A percentile compares a stretch with the other conserved stretches of the same genome.
phyloP scores from a whole-genome alignment of 2,329 filamentous ascomycete species.

The Thielaviopsis ethacetica region DNA sequence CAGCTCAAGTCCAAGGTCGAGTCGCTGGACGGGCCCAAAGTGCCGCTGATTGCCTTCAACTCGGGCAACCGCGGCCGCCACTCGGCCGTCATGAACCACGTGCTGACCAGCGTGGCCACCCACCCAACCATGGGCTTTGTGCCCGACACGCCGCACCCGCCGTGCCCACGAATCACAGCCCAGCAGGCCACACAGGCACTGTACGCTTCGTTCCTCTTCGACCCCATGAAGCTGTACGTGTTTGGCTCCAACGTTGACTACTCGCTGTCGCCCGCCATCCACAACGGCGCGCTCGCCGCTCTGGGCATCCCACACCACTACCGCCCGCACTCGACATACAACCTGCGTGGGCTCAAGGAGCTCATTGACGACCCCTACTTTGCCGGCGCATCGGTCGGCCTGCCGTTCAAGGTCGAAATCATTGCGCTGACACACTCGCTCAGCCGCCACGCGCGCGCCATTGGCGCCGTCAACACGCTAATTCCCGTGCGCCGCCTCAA shows the following conservation, averaged over 20 bases:
- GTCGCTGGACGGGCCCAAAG: slow-evolving; percentile 23
- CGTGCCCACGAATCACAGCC: slow-evolving; percentile 32
- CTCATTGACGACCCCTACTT: slow-evolving; percentile 50
- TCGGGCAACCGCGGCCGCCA: slow-evolving; percentile 44
- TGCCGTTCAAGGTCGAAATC: slow-evolving; percentile 62
- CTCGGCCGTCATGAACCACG: slow-evolving; percentile 50
- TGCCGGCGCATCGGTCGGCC: slow-evolving; percentile 53
- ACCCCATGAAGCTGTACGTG: slow-evolving; percentile 56
- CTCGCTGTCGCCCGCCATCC: slow-evolving; percentile 63
- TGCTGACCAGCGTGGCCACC: slow-evolving; percentile 22
- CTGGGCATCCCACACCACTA: slow-evolving; percentile 57
- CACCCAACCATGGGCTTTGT: slow-evolving; percentile 17
- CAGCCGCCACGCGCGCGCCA: slow-evolving; percentile 56
- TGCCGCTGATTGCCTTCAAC: slow-evolving; percentile 48
- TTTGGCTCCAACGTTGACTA: slow-evolving; percentile 57
- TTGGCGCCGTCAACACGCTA: slow-evolving; percentile 62
- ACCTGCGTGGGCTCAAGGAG: slow-evolving; percentile 44
- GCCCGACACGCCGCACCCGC: slow-evolving; percentile 13
- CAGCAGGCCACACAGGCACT: slow-evolving; percentile 47
- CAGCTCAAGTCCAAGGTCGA: slow-evolving; percentile 35
- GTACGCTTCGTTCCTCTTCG: slow-evolving; percentile 48
- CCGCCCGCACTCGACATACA: slow-evolving; percentile 43
- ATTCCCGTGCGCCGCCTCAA: slow-evolving; percentile 49
- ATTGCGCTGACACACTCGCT: slow-evolving; percentile 52
- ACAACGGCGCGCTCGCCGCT: slow-evolving; percentile 49